Evolutionary conservation across 768 basidiomycete species (phyloP), one percentile per base, ranked within the genome.

Genomic region (Tephrocybe sp.): DNA sequence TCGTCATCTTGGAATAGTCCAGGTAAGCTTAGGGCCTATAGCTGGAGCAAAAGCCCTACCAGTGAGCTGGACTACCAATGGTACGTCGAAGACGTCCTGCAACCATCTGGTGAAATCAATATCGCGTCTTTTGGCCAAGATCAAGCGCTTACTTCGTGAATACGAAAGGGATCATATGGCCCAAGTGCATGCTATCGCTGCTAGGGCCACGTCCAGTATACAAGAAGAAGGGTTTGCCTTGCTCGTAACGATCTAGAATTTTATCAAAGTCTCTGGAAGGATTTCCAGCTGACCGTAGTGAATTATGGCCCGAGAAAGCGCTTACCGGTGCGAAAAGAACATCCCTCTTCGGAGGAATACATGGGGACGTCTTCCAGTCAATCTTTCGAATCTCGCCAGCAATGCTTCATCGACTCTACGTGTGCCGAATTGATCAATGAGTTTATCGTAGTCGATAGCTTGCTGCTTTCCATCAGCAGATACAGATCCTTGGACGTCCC

Each of bases 151-250:
- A 96, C 93, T 97, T 95, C 54, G 97, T 98, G 68, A 99, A 97
- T 44, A 89, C 80, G 68, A 99, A 98, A 0, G 96, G 97, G 45
- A 98, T 85, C 88, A 95, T 88, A 67, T 99, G 97, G 15, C 97
- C 97, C 44, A 98, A 73, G 73, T 99, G 97, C 88, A 98, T 89
- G 64, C 93, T 95, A 65, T 92, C 92, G 62, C 92, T 96, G 57
- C 90, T 93, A 17, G 97, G 97, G 10, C 97, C 97, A 51, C 97
- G 84, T 26, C 97, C 97, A 1, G 97, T 99, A 70, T 99, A 99
- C 56, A 99, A 73, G 76, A 90, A 99, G 73, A 98, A 98, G 2
- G 95, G 97, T 68, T 98, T 97, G 14, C 91, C 87, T 63, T 96
- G 88, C 69, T 98, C 96, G 68, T 90, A 98, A 55, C 93, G 86